These are phyloP conservation scores for Saksenaea vasiformis DNA, from an alignment of 371 early-diverging fungal genomes.

Conservation along the genomic window DNA sequence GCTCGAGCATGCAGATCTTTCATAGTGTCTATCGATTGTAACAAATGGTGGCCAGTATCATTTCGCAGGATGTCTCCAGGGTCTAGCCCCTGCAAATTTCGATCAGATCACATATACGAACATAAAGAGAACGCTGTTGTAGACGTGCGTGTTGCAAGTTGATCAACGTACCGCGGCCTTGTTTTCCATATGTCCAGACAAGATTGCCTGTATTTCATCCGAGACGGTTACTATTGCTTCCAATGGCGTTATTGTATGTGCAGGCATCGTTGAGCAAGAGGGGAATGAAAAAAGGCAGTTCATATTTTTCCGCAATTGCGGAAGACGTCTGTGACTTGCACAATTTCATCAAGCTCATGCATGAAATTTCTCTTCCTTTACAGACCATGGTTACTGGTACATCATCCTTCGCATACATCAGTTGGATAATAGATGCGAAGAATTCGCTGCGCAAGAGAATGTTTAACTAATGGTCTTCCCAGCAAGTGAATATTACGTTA, in stretches of 20 bases:
- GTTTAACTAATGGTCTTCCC: too few species aligned
- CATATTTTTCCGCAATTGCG: too few species aligned
- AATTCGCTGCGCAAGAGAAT: too few species aligned
- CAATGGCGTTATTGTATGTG: neutral
- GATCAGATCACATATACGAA: neutral
- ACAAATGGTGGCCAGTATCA: conserved; percentile 17
- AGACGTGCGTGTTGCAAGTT: neutral
- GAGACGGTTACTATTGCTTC: neutral
- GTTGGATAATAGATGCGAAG: too few species aligned
- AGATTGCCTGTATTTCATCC: neutral
- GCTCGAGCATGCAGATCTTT: conserved; percentile 32
- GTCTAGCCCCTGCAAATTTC: conserved; percentile 19
- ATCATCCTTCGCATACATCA: too few species aligned
- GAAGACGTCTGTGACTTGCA: too few species aligned
- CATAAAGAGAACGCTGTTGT: neutral
- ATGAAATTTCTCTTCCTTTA: too few species aligned
- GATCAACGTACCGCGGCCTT: neutral
- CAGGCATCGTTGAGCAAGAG: neutral
- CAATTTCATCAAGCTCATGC: too few species aligned
- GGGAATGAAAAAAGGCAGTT: too few species aligned
- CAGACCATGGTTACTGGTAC: too few species aligned
- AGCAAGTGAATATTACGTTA: too few species aligned
- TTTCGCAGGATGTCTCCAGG: conserved; percentile 14
- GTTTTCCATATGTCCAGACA: neutral
- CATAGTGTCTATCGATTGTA: conserved; percentile 19